phyloP scores from a whole-genome alignment of 192 early-diverging fungal genomes.

The Linnemannia hyalina region DNA sequence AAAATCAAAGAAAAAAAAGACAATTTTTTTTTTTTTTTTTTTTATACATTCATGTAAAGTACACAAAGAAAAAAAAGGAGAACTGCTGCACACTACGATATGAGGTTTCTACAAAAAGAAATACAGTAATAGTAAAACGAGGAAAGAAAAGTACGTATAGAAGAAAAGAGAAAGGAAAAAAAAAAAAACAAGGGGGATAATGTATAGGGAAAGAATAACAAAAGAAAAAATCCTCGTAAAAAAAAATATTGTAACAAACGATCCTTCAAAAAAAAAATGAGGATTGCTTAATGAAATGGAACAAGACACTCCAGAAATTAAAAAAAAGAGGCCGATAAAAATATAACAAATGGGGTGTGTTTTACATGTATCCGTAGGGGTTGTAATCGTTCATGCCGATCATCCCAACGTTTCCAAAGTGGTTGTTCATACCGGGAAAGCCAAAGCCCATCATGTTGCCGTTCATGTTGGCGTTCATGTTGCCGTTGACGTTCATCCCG shows the following conservation, averaged over 20 bases:
- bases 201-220: constrained; percentile 22
- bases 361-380: constrained; percentile 61
- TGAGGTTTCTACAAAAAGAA: constrained; percentile 5
- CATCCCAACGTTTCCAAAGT: constrained; percentile 60
- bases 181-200: background rate
- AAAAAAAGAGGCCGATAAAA: background rate
- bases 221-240: background rate
- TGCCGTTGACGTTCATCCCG: constrained; percentile 19
- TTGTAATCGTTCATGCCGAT: constrained; percentile 65
- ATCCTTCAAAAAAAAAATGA: constrained; percentile 7
- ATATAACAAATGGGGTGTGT: background rate
- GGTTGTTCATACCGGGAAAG: constrained; percentile 57
- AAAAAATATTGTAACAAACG: constrained; percentile 32
- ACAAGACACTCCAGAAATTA: background rate
- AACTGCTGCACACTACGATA: constrained; percentile 7
- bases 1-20: background rate
- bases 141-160: background rate
- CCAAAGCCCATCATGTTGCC: constrained; percentile 56
- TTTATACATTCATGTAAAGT: background rate
- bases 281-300: too few relatives aligned
- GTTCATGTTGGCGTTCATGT: constrained; percentile 49
- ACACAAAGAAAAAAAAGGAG: constrained; percentile 14
- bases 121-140: constrained; percentile 19
- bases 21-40: background rate
- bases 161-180: background rate